A percentile compares a stretch with the other conserved stretches of the same genome.
Evolutionary conservation across 306 rosid genomes (phyloP).

Genomic region (Inga laurina): DNA sequence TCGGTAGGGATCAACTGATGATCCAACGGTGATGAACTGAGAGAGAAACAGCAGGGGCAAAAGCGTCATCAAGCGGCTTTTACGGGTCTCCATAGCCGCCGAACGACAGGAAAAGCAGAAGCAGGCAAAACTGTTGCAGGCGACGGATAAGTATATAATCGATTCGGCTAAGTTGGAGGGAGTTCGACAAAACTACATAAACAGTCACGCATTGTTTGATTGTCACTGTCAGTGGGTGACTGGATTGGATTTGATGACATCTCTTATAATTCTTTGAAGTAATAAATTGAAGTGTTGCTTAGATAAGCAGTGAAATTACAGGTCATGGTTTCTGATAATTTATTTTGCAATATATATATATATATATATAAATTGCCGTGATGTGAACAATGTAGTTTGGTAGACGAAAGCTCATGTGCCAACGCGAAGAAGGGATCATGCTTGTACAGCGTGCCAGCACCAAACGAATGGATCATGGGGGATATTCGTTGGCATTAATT

Average conservation of each 20-base stretch:
- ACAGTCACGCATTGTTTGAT: background rate
- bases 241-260: background rate
- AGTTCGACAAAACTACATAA: background rate
- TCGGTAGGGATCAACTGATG: conserved; percentile 9
- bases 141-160: background rate
- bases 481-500: background rate
- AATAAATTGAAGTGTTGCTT: background rate
- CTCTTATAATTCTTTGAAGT: background rate
- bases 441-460: background rate
- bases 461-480: background rate
- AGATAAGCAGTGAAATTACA: background rate
- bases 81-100: background rate
- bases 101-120: background rate
- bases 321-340: background rate
- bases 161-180: background rate
- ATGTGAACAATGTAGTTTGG: background rate
- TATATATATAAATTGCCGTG: too few species aligned
- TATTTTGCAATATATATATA: too few species aligned
- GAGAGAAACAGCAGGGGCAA: conserved; percentile 20
- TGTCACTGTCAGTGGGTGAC: background rate
- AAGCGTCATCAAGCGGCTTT: background rate
- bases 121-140: too few species aligned
- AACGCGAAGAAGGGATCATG: background rate
- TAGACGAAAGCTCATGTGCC: background rate
- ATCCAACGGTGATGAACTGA: conserved; percentile 37